phyloP scores from a whole-genome alignment of 2,329 filamentous ascomycete genomes.

The Trichoderma sp. region DNA sequence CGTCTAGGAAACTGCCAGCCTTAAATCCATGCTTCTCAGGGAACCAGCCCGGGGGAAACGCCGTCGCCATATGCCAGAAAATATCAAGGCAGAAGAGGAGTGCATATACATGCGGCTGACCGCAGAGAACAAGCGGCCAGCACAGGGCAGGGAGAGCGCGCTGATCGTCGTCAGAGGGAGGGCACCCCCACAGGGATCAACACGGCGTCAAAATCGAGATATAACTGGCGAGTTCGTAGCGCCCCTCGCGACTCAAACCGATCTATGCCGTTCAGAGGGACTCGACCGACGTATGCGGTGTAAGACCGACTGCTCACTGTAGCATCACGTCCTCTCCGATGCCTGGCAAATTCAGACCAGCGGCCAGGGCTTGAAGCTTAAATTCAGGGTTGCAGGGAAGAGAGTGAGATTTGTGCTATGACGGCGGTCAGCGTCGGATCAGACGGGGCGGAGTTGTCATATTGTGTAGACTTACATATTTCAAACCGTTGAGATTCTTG shows the following conservation, averaged over 20 bases:
- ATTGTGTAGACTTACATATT: constrained; percentile 65
- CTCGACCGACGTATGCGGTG: background rate
- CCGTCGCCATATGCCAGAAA: constrained; percentile 17
- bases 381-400: constrained; percentile 86
- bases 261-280: background rate
- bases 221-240: background rate
- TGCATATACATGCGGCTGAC: background rate
- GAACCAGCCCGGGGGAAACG: constrained; percentile 4
- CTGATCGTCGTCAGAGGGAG: background rate
- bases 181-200: background rate
- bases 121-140: background rate
- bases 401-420: constrained; percentile 73
- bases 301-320: constrained; percentile 27
- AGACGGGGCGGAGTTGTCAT: constrained; percentile 13
- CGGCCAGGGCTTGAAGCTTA: constrained; percentile 45
- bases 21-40: constrained; percentile 3
- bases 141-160: background rate
- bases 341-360: constrained; percentile 42
- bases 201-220: background rate
- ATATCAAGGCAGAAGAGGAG: background rate
- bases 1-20: background rate
- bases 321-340: constrained; percentile 47
- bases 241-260: background rate
- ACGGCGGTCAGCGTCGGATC: constrained; percentile 30
- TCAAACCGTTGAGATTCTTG: constrained; percentile 97